Percentiles rank a stretch among this genome's conserved stretches.
phyloP scores from a whole-genome alignment of 176 grass and related monocot species.

The Bothriochloa decipiens region DNA sequence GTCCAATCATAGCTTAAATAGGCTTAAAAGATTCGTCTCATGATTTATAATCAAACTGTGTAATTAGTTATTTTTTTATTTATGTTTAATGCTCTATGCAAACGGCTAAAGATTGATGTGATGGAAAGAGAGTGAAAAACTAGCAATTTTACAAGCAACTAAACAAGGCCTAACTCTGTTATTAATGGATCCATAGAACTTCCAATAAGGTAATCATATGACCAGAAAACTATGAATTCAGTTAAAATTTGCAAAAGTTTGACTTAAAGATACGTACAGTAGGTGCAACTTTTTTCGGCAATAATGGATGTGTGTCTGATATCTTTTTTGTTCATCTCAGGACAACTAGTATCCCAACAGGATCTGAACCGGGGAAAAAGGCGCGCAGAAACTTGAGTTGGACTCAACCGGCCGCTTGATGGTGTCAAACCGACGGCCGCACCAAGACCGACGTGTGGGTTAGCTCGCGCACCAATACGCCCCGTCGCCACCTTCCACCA shows the following conservation, averaged over 20 bases:
- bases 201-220: background rate
- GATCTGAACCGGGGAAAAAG: slow-evolving; percentile 1
- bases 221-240: no score
- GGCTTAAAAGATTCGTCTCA: no score
- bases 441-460: slow-evolving; percentile 30
- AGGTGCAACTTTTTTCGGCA: background rate
- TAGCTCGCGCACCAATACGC: slow-evolving; percentile 45
- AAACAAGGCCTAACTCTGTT: no score
- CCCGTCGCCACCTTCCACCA: slow-evolving; percentile 44
- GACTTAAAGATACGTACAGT: background rate
- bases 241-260: no score
- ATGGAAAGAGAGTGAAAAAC: no score
- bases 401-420: slow-evolving; percentile 38
- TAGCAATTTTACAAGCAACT: no score
- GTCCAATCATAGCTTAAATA: no score
- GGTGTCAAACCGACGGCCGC: slow-evolving; percentile 55
- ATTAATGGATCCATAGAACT: background rate
- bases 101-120: no score
- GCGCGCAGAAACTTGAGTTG: slow-evolving; percentile 44
- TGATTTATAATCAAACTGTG: no score
- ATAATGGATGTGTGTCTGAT: background rate
- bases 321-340: background rate
- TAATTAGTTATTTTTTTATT: no score
- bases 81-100: no score
- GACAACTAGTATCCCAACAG: background rate